Percentiles rank a stretch among this genome's conserved stretches.
phyloP scores from a whole-genome alignment of 2,329 filamentous ascomycete genomes.

The Orbilia blumenaviensis region DNA sequence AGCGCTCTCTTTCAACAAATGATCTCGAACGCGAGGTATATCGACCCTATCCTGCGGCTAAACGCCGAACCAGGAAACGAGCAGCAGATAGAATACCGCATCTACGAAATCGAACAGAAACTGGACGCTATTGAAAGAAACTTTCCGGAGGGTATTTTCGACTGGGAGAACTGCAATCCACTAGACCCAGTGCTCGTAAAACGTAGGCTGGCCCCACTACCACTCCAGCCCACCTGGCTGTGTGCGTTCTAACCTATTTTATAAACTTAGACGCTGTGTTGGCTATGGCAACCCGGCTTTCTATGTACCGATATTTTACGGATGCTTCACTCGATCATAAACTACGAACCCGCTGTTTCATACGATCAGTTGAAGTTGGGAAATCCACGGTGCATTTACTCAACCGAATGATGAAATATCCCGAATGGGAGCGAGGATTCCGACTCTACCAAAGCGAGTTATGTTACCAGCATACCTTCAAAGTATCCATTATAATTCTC shows the following conservation, averaged over 20 bases:
- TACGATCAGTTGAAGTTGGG: constrained; percentile 57
- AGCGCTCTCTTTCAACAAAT: constrained; percentile 27
- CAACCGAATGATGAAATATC: constrained; percentile 54
- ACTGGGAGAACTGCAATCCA: constrained; percentile 54
- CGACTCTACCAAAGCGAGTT: constrained; percentile 57
- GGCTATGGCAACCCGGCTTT: constrained; percentile 55
- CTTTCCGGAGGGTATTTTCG: constrained; percentile 48
- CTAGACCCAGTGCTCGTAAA: constrained; percentile 56
- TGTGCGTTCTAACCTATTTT: not conserved
- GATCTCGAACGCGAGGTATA: constrained; percentile 24
- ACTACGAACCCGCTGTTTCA: constrained; percentile 57
- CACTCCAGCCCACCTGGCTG: not conserved
- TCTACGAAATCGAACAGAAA: constrained; percentile 47
- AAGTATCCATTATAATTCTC: constrained; percentile 56
- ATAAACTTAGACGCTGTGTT: constrained; percentile 44
- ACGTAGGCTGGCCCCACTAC: constrained; percentile 35
- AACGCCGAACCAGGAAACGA: constrained; percentile 32
- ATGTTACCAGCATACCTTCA: constrained; percentile 56
- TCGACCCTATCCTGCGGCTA: constrained; percentile 36
- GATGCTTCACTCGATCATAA: constrained; percentile 54
- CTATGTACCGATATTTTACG: constrained; percentile 58
- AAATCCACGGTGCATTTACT: constrained; percentile 57
- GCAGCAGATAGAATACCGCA: constrained; percentile 35
- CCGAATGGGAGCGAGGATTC: constrained; percentile 55
- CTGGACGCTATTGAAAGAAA: constrained; percentile 38